These are phyloP conservation scores for Penicillium janthinellum DNA, from an alignment of 2,329 filamentous ascomycete genomes.

Conservation along the genomic window DNA sequence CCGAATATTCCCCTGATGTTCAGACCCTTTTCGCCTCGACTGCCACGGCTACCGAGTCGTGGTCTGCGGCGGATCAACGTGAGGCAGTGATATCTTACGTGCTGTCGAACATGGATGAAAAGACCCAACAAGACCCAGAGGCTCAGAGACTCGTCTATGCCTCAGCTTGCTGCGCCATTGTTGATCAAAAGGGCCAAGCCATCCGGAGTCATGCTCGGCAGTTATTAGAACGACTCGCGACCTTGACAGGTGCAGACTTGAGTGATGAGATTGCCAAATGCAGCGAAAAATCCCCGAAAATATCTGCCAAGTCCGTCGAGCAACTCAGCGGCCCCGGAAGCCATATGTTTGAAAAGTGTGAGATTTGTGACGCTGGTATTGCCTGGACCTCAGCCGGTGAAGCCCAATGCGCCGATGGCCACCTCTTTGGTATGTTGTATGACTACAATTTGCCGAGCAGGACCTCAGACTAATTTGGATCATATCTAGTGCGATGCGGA, in stretches of 20 bases:
- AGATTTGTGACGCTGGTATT: slow-evolving; percentile 54
- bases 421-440: slow-evolving; percentile 51
- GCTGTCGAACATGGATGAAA: slow-evolving; percentile 22
- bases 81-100: slow-evolving; percentile 33
- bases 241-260: slow-evolving; percentile 33
- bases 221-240: slow-evolving; percentile 31
- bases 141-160: slow-evolving; percentile 39
- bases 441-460: not conserved
- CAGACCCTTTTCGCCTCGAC: slow-evolving; percentile 13
- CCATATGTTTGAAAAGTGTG: slow-evolving; percentile 51
- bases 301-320: slow-evolving; percentile 29
- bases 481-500: slow-evolving; percentile 51
- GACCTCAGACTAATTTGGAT: slow-evolving; percentile 9
- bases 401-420: slow-evolving; percentile 54
- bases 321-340: slow-evolving; percentile 25
- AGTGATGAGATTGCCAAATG: slow-evolving; percentile 37
- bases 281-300: slow-evolving; percentile 9
- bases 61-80: slow-evolving; percentile 20
- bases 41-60: slow-evolving; percentile 18
- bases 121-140: slow-evolving; percentile 22
- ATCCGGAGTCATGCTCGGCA: slow-evolving; percentile 29
- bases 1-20: slow-evolving; percentile 16
- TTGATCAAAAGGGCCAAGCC: slow-evolving; percentile 26
- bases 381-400: slow-evolving; percentile 50
- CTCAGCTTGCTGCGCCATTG: slow-evolving; percentile 39